These are phyloP conservation scores for Mycena amicta DNA, from an alignment of 768 basidiomycete genomes.

Conservation along the genomic window DNA sequence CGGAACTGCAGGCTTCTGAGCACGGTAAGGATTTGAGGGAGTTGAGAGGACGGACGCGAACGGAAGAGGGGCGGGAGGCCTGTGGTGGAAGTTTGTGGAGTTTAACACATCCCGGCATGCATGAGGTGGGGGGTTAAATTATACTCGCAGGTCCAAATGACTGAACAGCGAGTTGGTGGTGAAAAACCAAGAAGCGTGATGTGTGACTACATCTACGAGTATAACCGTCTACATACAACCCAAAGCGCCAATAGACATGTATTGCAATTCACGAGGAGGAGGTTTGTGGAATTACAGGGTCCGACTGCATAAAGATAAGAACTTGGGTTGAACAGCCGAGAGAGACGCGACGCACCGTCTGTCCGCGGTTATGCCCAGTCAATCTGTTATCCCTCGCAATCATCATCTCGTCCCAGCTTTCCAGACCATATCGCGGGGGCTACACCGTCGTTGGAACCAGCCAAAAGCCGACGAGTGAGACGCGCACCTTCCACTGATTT, in stretches of 20 bases:
- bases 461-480: not conserved
- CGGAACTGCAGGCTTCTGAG: not conserved
- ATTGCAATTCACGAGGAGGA: not conserved
- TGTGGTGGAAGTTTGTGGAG: not conserved
- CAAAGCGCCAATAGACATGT: not conserved
- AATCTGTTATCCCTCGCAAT: slow-evolving; percentile 87
- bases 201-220: too few relatives aligned
- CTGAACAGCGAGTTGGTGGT: not conserved
- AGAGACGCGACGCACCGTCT: slow-evolving; percentile 62
- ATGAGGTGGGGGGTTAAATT: too few relatives aligned
- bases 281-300: slow-evolving; percentile 14
- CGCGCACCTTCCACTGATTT: slow-evolving; percentile 85
- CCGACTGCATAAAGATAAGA: slow-evolving; percentile 10
- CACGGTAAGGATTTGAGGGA: not conserved
- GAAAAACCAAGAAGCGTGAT: not conserved
- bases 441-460: slow-evolving; percentile 29
- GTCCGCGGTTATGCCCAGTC: slow-evolving; percentile 86
- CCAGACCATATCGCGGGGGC: slow-evolving; percentile 84
- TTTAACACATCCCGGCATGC: not conserved
- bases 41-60: not conserved
- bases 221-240: too few relatives aligned
- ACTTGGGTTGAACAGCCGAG: not conserved
- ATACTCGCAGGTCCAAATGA: too few relatives aligned
- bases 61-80: not conserved
- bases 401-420: slow-evolving; percentile 95